phyloP scores from a whole-genome alignment of 2,329 filamentous ascomycete genomes.

The Xylaria sp. region DNA sequence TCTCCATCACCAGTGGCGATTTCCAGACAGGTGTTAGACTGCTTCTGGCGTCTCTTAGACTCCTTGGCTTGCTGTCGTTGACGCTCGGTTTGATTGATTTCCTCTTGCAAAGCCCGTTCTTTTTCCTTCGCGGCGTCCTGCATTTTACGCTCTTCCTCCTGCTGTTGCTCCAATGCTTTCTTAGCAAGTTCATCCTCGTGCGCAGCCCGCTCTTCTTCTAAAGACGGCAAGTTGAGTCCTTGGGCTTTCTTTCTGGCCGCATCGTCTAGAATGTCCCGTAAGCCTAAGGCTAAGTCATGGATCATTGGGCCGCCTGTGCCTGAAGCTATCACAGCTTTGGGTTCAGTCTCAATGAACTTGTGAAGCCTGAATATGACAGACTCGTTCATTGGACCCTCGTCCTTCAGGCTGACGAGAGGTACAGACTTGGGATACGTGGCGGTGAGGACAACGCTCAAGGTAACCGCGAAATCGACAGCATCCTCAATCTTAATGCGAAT shows the following conservation, averaged over 20 bases:
- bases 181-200: conserved; percentile 69
- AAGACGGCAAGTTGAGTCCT: conserved; percentile 71
- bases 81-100: conserved; percentile 65
- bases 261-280: conserved; percentile 76
- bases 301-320: conserved; percentile 53
- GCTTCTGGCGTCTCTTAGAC: conserved; percentile 55
- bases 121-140: conserved; percentile 59
- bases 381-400: conserved; percentile 59
- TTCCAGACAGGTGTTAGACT: conserved; percentile 35
- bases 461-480: conserved; percentile 65
- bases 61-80: conserved; percentile 61
- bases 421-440: conserved; percentile 86
- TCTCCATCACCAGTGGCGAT: conserved; percentile 31
- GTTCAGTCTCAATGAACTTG: conserved; percentile 55
- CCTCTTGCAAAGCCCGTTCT: conserved; percentile 62
- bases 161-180: conserved; percentile 51
- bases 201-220: conserved; percentile 81
- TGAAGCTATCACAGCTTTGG: conserved; percentile 47
- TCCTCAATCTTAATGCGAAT: conserved; percentile 70
- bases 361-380: conserved; percentile 66
- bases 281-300: conserved; percentile 60
- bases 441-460: conserved; percentile 73
- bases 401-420: conserved; percentile 65
- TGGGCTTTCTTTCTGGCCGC: conserved; percentile 72
- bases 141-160: conserved; percentile 48